Base-by-base conservation (phyloP, 1,284 basidiomycete species). In the Heterobasidion annosum region DNA sequence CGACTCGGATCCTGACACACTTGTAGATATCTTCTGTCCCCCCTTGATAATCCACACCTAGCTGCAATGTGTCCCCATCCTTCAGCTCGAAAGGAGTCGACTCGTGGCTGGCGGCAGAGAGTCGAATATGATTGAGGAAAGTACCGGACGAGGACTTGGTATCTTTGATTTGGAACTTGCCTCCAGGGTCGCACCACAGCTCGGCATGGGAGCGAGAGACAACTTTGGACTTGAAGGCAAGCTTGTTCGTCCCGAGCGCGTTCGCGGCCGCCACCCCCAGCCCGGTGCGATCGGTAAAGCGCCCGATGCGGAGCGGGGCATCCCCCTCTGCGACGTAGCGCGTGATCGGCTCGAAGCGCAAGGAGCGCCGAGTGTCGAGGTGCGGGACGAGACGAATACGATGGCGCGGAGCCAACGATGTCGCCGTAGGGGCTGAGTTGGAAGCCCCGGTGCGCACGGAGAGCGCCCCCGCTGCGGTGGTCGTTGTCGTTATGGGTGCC, bases 41-140 rank as follows among this genome's bases (percentile, higher is more conserved):
- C 33, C 96, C 96, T 69, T 98, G 96, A 70, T 98, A 99, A 68
- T 99, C 97, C 34, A 99, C 94, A 1, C 96, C 96, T 1, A 98
- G 82, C 71, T 99, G 96, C 7, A 99, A 73, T 15, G 98, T 82
- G 70, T 99, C 96, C 0, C 96, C 96, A 60, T 98, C 96, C 69
- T 90, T 91, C 64, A 99, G 77, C 59, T 83, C 82, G 59, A 82
- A 88, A 0, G 93, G 82, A 43, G 83, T 76, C 2, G 84, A 88
- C 65, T 96, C 93, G 12, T 83, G 79, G 54, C 89, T 91, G 10
- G 96, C 93, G 0, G 85, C 79, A 37, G 87, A 88, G 9, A 99
- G 78, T 19, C 96, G 75, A 57, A 96, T 85, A 67, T 98, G 97
- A 69, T 99, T 99, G 57, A 99, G 76, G 69, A 99, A 99, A 0